Evolutionary conservation across 1,284 basidiomycete species (phyloP), one percentile per base, ranked within the genome.

Genomic region (Rhodotorula sp.): DNA sequence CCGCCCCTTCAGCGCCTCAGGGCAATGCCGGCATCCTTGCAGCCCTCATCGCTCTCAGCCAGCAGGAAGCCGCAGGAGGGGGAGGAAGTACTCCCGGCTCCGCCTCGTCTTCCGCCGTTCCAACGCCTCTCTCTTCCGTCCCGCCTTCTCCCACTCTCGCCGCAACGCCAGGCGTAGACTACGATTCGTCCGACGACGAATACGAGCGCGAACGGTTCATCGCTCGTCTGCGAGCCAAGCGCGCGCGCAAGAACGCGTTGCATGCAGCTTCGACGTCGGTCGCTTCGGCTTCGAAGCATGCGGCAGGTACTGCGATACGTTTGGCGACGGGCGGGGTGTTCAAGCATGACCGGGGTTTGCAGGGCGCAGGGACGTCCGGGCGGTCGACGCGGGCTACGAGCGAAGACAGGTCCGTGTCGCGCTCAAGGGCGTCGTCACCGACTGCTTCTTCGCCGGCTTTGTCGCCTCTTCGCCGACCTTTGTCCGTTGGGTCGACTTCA

Each of bases 191-290:
- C 31, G 76, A 78, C 34, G 72, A 75, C 30, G 77, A 78, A 31
- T 72, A 53, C 11, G 73, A 75, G 52, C 68, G 73, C 31, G 59
- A 70, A 20, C 72, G 71, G 51, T 77, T 77, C 66, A 68, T 73
- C 55, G 62, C 68, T 24, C 64, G 70, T 37, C 62, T 71, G 7
- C 59, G 66, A 26, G 51, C 48, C 60, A 73, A 60, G 31, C 69
- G 65, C 52, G 68, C 66, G 11, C 51, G 30, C 2, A 64, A 64
- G 31, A 68, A 66, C 54, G 56, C 68, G 4, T 28, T 69, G 2
- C 68, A 70, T 22, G 44, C 28, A 2, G 63, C 64, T 5, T 67
- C 65, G 22, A 13, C 37, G 2, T 59, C 64, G 2, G 56, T 71
- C 20, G 57, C 63, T 4, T 28, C 28, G 13, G 56, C 26, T 24